These are phyloP conservation scores for Ustilago crameri DNA, from an alignment of 1,284 basidiomycete genomes.

Conservation along the genomic window DNA sequence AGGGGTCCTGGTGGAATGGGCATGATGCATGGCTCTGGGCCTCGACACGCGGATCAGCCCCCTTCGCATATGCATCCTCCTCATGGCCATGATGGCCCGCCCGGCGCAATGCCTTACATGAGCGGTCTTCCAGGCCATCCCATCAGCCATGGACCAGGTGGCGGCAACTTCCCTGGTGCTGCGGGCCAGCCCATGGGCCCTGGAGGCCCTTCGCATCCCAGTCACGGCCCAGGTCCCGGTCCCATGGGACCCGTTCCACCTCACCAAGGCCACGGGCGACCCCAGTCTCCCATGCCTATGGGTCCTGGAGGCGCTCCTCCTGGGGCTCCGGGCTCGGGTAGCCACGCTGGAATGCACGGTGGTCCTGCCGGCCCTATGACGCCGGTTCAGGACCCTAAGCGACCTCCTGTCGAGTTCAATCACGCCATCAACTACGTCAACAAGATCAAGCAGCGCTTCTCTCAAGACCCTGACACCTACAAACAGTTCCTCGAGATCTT, in stretches of 20 bases:
- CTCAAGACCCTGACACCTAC: constrained; percentile 92
- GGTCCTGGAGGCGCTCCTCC: constrained; percentile 37
- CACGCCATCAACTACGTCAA: constrained; percentile 98
- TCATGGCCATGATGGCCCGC: constrained; percentile 34
- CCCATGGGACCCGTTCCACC: constrained; percentile 38
- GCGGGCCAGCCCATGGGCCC: constrained; percentile 37
- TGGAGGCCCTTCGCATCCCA: constrained; percentile 33
- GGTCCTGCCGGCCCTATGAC: constrained; percentile 42
- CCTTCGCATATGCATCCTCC: constrained; percentile 44
- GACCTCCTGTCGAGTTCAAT: constrained; percentile 83
- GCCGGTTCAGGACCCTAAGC: constrained; percentile 48
- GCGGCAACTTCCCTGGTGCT: constrained; percentile 23
- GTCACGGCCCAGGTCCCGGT: constrained; percentile 36
- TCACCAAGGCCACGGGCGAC: constrained; percentile 43
- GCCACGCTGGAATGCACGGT: constrained; percentile 26
- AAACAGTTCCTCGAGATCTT: constrained; percentile 98
- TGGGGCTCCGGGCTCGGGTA: constrained; percentile 17
- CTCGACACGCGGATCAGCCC: constrained; percentile 45
- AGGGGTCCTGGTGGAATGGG: constrained; percentile 41
- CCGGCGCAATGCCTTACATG: constrained; percentile 36
- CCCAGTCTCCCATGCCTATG: constrained; percentile 47
- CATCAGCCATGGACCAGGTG: constrained; percentile 25
- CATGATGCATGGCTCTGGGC: constrained; percentile 39
- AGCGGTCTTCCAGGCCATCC: constrained; percentile 34
- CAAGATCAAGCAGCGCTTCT: constrained; percentile 95